Base-by-base conservation (phyloP, 768 basidiomycete species). In the Crucibulum laeve region DNA sequence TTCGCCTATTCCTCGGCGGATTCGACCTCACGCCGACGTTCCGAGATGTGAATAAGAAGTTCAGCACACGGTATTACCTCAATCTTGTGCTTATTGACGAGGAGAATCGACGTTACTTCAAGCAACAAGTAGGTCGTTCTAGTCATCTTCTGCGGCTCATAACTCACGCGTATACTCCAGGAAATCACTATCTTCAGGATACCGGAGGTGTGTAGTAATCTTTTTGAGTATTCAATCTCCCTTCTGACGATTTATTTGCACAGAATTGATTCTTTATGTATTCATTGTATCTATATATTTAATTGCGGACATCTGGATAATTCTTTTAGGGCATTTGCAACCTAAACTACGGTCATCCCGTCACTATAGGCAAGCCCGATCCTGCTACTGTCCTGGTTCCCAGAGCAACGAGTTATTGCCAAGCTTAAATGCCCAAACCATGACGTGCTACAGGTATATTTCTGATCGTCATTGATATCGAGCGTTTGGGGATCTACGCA, bases 31-130 rank as follows among this genome's bases (percentile, higher is more conserved):
- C 96, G 1, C 96, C 96, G 2, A 99, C 96, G 14, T 98, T 97
- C 80, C 81, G 96, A 18, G 95, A 98, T 52, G 91, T 98, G 50
- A 98, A 98, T 78, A 98, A 99, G 77, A 97, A 94, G 68, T 99
- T 99, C 67, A 92, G 88, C 60, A 88, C 88, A 30, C 76, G 96
- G 46, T 99, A 98, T 65, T 98, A 98, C 64, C 80, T 98, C 51
- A 99, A 99, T 61, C 73, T 98, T 23, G 96, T 99, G 3, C 78
- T 98, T 43, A 91, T 98, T 42, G 96, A 98, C 61, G 94, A 98
- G 61, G 95, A 97, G 74, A 98, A 98, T 65, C 75, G 95, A 55
- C 75, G 95, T 51, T 97, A 96, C 66, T 97, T 97, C 68, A 96
- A 97, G 68, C 93, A 96, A 63, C 92, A 94, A 80, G 88, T 83